Evolutionary conservation across 2,329 filamentous ascomycete genomes (phyloP), one percentile per base, ranked within the genome.

Genomic region (Aspergillus sp.): DNA sequence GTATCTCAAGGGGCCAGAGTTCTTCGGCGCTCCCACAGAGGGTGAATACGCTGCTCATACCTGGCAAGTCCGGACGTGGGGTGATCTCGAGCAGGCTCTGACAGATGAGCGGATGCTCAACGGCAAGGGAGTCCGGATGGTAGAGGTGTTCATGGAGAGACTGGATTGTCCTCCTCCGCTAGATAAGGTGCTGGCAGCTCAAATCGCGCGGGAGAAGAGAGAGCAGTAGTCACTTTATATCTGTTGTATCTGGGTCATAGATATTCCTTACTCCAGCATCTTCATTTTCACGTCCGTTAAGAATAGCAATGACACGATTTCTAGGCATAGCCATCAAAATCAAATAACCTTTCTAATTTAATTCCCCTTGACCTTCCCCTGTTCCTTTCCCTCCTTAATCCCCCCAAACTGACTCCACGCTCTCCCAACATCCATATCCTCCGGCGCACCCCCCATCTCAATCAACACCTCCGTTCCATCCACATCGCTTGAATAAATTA

Each of bases 1-100:
- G 48, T 80, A 85, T 56, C 74, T 80, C 7, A 72, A 80, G 46
- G 80, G 80, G 5, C 75, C 80, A 1, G 70, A 66, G 12, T 79
- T 82, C 56, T 83, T 83, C 50, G 81, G 81, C 0, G 79, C 69
- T 5, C 50, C 56, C 13, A 62, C 66, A 7, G 66, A 72, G 20
- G 66, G 70, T 11, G 69, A 76, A 19, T 56, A 60, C 8, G 73
- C 74, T 17, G 70, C 73, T 0, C 76, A 75, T 47, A 79, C 75
- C 2, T 75, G 70, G 11, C 66, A 70, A 27, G 80, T 75, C 3
- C 71, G 68, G 55, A 83, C 77, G 0, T 80, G 77, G 59, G 78
- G 74, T 0, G 79, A 84, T 58, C 59, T 83, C 3, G 73, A 78
- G 39, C 57, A 66, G 5, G 71, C 81, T 1, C 27, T 81, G 41